Percentiles rank a stretch among this genome's conserved stretches.
These are phyloP conservation scores for Suhomyces faveliae DNA, from an alignment of 805 yeast species.

Conservation along the genomic window DNA sequence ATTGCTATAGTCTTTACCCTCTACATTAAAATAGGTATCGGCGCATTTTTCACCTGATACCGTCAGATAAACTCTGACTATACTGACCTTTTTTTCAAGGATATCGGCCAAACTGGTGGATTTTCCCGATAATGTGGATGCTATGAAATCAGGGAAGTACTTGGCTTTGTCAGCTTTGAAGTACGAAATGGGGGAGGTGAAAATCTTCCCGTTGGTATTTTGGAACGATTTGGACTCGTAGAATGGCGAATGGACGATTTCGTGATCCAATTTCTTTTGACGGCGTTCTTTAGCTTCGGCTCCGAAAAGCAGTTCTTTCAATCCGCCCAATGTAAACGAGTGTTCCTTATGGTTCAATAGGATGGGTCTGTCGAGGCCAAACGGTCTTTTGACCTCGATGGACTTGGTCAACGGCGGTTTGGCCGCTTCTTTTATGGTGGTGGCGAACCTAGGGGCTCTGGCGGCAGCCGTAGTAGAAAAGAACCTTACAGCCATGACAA, in stretches of 20 bases:
- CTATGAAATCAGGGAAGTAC: constrained; percentile 80
- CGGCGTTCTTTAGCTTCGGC: constrained; percentile 37
- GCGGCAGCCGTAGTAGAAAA: neutral
- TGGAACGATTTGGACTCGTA: constrained; percentile 48
- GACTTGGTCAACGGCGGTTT: constrained; percentile 39
- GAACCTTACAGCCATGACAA: too few species aligned
- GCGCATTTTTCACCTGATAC: constrained; percentile 70
- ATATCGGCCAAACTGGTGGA: constrained; percentile 36
- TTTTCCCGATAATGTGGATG: constrained; percentile 46
- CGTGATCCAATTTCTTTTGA: constrained; percentile 40
- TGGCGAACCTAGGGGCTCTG: constrained; percentile 31
- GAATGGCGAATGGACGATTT: constrained; percentile 43
- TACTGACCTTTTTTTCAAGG: constrained; percentile 51
- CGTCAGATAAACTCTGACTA: constrained; percentile 65
- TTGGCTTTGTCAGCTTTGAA: constrained; percentile 70
- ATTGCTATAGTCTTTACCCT: constrained; percentile 37
- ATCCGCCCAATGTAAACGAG: constrained; percentile 15
- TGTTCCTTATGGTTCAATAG: constrained; percentile 24
- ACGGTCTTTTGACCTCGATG: constrained; percentile 32
- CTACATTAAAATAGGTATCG: constrained; percentile 53
- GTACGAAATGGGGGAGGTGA: constrained; percentile 75
- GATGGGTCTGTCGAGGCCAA: constrained; percentile 35
- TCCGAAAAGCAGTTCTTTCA: constrained; percentile 28
- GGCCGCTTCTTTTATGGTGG: constrained; percentile 36
- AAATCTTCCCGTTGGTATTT: constrained; percentile 81